Evolutionary conservation across 2,329 filamentous ascomycete species (phyloP).

Genomic region (Calonectria hongkongensis): DNA sequence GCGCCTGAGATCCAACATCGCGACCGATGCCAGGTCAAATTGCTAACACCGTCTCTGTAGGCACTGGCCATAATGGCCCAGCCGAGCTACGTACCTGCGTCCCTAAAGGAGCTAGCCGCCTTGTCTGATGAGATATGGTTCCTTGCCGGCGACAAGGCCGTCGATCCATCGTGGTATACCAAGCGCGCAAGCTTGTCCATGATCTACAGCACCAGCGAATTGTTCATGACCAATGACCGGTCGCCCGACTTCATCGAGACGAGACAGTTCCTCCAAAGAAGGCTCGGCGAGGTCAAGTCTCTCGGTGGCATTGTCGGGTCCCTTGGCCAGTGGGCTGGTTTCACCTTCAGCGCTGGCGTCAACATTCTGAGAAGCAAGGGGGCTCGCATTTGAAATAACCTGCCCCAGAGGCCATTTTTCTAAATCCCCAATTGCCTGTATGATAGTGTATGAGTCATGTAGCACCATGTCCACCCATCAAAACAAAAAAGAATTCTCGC

Average conservation of each 20-base stretch:
- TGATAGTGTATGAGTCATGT: constrained; percentile 54
- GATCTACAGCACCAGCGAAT: constrained; percentile 83
- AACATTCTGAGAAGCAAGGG: constrained; percentile 94
- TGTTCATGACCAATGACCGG: constrained; percentile 95
- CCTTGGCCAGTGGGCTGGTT: constrained; percentile 86
- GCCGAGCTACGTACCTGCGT: constrained; percentile 83
- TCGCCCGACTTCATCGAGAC: constrained; percentile 85
- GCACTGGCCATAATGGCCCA: constrained; percentile 94
- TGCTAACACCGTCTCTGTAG: constrained; percentile 64
- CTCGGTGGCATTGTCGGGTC: constrained; percentile 78
- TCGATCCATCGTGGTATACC: constrained; percentile 92
- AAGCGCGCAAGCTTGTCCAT: constrained; percentile 74
- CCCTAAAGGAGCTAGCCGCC: constrained; percentile 84
- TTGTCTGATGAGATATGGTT: constrained; percentile 96
- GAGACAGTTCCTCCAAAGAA: constrained; percentile 84
- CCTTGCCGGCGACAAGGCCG: constrained; percentile 85
- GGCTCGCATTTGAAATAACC: constrained; percentile 78
- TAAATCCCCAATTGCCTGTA: constrained; percentile 42
- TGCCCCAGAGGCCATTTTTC: background rate
- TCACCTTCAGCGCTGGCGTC: constrained; percentile 84
- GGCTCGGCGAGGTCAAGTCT: constrained; percentile 81
- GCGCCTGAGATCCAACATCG: constrained; percentile 54
- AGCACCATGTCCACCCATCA: constrained; percentile 42
- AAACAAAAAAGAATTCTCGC: background rate
- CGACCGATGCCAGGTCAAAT: constrained; percentile 16